These are phyloP conservation scores for Iodosphaeria phyllophila DNA, from an alignment of 2,329 filamentous ascomycete species.

Conservation along the genomic window DNA sequence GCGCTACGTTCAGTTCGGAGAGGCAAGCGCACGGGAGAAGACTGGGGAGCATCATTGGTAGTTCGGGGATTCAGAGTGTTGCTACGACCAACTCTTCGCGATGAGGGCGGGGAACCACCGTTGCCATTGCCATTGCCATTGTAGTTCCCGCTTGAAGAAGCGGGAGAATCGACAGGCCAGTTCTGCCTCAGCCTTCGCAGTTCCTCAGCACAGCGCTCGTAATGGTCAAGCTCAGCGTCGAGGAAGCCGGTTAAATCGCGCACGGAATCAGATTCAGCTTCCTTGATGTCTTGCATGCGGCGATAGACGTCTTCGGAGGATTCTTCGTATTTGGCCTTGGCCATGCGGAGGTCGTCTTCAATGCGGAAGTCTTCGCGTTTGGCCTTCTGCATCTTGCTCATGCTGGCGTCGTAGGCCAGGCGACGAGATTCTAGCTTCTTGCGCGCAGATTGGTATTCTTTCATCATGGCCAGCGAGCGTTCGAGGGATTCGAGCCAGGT, in stretches of 20 bases:
- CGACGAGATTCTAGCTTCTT: conserved; percentile 88
- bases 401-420: conserved; percentile 77
- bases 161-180: conserved; percentile 17
- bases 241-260: conserved; percentile 64
- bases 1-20: conserved; percentile 19
- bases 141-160: conserved; percentile 7
- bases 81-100: conserved; percentile 9
- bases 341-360: conserved; percentile 77
- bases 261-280: conserved; percentile 70
- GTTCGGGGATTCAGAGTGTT: conserved; percentile 5
- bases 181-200: conserved; percentile 36
- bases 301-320: conserved; percentile 79
- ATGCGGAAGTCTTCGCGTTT: conserved; percentile 87
- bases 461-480: conserved; percentile 81
- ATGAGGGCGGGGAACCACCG: conserved; percentile 3
- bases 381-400: conserved; percentile 78
- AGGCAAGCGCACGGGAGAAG: conserved; percentile 19
- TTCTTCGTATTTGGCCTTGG: conserved; percentile 94
- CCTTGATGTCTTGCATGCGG: conserved; percentile 92
- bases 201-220: conserved; percentile 78
- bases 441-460: conserved; percentile 78
- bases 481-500: conserved; percentile 89
- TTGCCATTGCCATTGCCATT: neutral
- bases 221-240: conserved; percentile 77
- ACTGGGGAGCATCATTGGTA: too few relatives aligned